phyloP scores from a whole-genome alignment of 2,329 filamentous ascomycete genomes.

The Colletotrichum phormii region DNA sequence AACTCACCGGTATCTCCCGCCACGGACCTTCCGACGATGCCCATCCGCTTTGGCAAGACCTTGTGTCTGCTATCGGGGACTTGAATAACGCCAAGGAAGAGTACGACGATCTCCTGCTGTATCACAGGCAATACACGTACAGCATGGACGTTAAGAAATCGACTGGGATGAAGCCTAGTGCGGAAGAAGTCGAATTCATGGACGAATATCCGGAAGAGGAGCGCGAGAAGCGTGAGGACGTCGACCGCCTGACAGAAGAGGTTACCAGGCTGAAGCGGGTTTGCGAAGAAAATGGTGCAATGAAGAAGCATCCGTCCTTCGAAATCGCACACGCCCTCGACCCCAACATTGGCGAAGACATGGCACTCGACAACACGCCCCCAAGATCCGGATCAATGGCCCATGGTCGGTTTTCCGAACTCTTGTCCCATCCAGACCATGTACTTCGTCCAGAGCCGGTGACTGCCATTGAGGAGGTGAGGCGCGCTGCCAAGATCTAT shows the following conservation, averaged over 20 bases:
- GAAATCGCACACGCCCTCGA: constrained; percentile 54
- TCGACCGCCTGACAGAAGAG: constrained; percentile 48
- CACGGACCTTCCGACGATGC: constrained; percentile 51
- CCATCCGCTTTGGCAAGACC: constrained; percentile 59
- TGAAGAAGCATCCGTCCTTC: constrained; percentile 56
- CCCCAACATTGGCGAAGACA: constrained; percentile 53
- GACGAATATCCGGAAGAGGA: constrained; percentile 54
- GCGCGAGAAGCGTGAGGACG: constrained; percentile 45
- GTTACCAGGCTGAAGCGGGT: constrained; percentile 49
- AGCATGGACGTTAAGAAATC: constrained; percentile 48
- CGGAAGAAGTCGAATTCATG: constrained; percentile 58
- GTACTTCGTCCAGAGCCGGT: constrained; percentile 52
- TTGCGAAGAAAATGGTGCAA: constrained; percentile 55
- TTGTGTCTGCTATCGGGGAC: constrained; percentile 57
- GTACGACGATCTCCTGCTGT: constrained; percentile 55
- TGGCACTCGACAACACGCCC: constrained; percentile 50
- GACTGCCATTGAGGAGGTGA: constrained; percentile 55
- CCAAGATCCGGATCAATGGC: constrained; percentile 47
- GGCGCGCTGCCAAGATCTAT: constrained; percentile 51
- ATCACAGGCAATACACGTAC: constrained; percentile 51
- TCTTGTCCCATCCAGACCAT: constrained; percentile 62
- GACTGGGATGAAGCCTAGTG: constrained; percentile 43
- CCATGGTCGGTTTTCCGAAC: constrained; percentile 55
- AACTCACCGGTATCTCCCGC: constrained; percentile 50
- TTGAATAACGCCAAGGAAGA: constrained; percentile 61